Evolutionary conservation across 1,139 yeast genomes (phyloP).

Genomic region (Lodderomyces oxycetoniae): DNA sequence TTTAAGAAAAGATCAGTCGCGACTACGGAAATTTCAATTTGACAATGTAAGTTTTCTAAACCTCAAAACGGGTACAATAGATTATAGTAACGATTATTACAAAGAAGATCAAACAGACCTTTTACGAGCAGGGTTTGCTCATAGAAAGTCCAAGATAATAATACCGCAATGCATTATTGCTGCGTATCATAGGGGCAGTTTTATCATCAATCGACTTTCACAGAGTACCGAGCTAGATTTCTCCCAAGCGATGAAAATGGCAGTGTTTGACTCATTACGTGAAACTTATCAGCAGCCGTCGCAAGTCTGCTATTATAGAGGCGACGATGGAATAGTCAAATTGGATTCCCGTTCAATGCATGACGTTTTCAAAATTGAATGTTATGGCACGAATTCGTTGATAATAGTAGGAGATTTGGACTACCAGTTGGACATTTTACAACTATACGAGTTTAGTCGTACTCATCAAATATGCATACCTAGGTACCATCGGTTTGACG

Average conservation of each 20-base stretch:
- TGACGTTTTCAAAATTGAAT: too few relatives aligned
- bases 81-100: slow-evolving; percentile 5
- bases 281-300: too few relatives aligned
- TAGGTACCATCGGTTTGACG: not conserved
- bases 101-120: slow-evolving; percentile 6
- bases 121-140: not conserved
- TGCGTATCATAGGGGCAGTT: not conserved
- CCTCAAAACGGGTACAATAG: slow-evolving; percentile 9
- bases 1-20: not conserved
- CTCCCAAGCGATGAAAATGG: too few relatives aligned
- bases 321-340: not conserved
- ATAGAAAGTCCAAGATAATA: not conserved
- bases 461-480: not conserved
- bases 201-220: too few relatives aligned
- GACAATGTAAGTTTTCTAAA: slow-evolving; percentile 7
- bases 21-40: not conserved
- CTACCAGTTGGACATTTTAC: slow-evolving; percentile 1
- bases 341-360: too few relatives aligned
- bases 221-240: too few relatives aligned
- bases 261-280: too few relatives aligned
- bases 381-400: not conserved
- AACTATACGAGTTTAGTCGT: not conserved
- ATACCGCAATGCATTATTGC: slow-evolving; percentile 1
- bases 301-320: too few relatives aligned
- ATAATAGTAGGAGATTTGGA: too few relatives aligned